phyloP scores from a whole-genome alignment of 306 rosid species.

The Prinsepia uniflora region DNA sequence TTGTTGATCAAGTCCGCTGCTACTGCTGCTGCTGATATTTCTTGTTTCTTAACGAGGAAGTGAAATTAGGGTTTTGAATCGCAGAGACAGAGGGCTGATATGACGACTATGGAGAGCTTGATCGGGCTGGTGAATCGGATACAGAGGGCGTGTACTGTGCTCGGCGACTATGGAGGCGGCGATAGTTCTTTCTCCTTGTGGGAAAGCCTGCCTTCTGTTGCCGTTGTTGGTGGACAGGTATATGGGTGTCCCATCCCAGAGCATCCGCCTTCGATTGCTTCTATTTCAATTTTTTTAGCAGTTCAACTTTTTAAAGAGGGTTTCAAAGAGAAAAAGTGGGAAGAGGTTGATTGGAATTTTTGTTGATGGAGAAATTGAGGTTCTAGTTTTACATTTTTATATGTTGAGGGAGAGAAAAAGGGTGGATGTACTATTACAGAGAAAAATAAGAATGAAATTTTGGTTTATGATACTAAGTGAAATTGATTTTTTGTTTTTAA shows the following conservation, averaged over 20 bases:
- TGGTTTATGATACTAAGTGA: background rate
- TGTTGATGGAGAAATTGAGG: background rate
- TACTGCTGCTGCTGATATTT: background rate
- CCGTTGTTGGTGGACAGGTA: slow-evolving; percentile 99
- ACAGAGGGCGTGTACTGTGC: slow-evolving; percentile 86
- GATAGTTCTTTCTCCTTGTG: slow-evolving; percentile 71
- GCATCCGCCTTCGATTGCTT: background rate
- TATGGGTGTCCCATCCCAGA: background rate
- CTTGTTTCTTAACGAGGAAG: background rate
- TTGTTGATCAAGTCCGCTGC: slow-evolving; percentile 1
- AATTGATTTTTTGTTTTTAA: background rate
- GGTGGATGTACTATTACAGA: no score
- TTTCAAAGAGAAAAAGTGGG: background rate
- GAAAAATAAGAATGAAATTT: background rate
- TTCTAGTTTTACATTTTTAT: background rate
- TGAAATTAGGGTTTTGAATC: slow-evolving; percentile 33
- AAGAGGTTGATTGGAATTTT: background rate
- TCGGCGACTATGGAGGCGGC: slow-evolving; percentile 85
- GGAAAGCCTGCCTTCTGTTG: slow-evolving; percentile 95
- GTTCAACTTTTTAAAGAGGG: background rate
- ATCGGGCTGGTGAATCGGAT: slow-evolving; percentile 89
- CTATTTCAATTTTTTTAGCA: background rate
- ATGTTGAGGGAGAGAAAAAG: background rate
- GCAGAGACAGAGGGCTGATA: slow-evolving; percentile 7
- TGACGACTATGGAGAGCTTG: slow-evolving; percentile 95